A percentile compares a stretch with the other conserved stretches of the same genome.
Evolutionary conservation across 2,329 filamentous ascomycete genomes (phyloP).

Genomic region (Cadophora luteo-olivacea): DNA sequence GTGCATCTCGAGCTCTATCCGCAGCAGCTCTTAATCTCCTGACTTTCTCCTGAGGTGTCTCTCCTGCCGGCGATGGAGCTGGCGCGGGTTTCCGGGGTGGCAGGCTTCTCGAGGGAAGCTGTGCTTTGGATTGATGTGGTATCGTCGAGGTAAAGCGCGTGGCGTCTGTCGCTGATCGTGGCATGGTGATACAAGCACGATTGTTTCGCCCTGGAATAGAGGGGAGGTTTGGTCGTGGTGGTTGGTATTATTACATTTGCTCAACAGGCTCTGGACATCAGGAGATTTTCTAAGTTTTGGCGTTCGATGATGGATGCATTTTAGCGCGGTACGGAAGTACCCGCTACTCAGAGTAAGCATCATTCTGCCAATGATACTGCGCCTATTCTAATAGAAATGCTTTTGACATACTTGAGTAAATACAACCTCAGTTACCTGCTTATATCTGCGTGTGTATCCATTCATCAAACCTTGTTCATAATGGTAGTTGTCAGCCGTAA

Average conservation of each 20-base stretch:
- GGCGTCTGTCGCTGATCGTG: slow-evolving; percentile 78
- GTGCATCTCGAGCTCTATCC: slow-evolving; percentile 42
- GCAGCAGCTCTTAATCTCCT: slow-evolving; percentile 46
- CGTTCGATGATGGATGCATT: slow-evolving; percentile 32
- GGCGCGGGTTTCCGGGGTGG: slow-evolving; percentile 32
- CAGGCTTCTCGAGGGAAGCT: slow-evolving; percentile 26
- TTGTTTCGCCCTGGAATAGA: neutral
- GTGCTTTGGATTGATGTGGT: slow-evolving; percentile 59
- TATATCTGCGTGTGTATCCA: neutral
- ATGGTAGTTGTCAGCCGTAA: neutral
- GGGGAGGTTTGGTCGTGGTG: slow-evolving; percentile 16
- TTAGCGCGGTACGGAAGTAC: slow-evolving; percentile 35
- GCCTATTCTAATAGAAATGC: neutral
- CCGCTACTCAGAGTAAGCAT: slow-evolving; percentile 19
- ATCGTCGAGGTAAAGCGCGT: slow-evolving; percentile 78
- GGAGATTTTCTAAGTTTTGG: slow-evolving; percentile 34
- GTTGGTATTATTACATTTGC: slow-evolving; percentile 34
- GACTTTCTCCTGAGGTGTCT: slow-evolving; percentile 47
- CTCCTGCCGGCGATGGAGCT: slow-evolving; percentile 39
- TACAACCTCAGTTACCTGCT: neutral
- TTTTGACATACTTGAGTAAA: neutral
- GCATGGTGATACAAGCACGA: slow-evolving; percentile 43
- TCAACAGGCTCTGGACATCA: slow-evolving; percentile 24
- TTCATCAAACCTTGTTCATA: neutral
- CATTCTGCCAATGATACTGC: neutral